Evolutionary conservation across 2,329 filamentous ascomycete species (phyloP), one percentile per base, ranked within the genome.

Genomic region (Calonectria naviculata): DNA sequence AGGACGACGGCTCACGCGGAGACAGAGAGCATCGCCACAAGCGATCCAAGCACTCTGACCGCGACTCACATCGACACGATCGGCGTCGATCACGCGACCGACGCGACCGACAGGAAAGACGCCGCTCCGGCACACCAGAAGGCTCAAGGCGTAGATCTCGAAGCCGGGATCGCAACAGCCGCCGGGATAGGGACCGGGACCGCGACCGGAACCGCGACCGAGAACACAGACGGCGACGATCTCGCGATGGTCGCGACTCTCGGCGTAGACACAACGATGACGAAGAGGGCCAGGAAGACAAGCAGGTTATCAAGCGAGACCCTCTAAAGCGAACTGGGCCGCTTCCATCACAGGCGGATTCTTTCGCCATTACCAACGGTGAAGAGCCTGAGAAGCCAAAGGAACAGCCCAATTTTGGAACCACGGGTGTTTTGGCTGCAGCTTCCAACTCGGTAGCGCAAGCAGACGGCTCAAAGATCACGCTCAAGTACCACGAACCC

Each of bases 401-500:
- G 80, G 93, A 98, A 81, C 95, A 95, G 82, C 94, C 95, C 46
- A 99, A 98, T 83, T 97, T 93, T 83, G 90, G 89, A 24, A 90
- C 88, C 38, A 95, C 95, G 0, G 97, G 97, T 31, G 87, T 93
- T 9, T 88, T 99, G 21, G 97, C 97, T 3, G 94, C 95, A 52
- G 95, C 95, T 74, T 95, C 95, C 63, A 98, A 99, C 81, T 87
- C 90, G 2, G 83, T 92, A 21, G 91, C 91, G 9, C 91, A 97
- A 73, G 90, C 90, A 29, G 91, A 91, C 78, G 94, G 94, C 68
- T 93, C 92, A 4, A 89, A 89, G 26, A 92, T 98, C 66, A 91
- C 94, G 4, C 89, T 99, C 56, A 98, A 98, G 86, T 99, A 99
- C 83, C 94, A 98, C 84, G 97, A 99, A 83, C 97, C 97, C 1